A percentile compares a stretch with the other conserved stretches of the same genome.
These are phyloP conservation scores for Sphagnum contortum DNA, from an alignment of 225 moss, liverwort and hornwort genomes.

Conservation along the genomic window DNA sequence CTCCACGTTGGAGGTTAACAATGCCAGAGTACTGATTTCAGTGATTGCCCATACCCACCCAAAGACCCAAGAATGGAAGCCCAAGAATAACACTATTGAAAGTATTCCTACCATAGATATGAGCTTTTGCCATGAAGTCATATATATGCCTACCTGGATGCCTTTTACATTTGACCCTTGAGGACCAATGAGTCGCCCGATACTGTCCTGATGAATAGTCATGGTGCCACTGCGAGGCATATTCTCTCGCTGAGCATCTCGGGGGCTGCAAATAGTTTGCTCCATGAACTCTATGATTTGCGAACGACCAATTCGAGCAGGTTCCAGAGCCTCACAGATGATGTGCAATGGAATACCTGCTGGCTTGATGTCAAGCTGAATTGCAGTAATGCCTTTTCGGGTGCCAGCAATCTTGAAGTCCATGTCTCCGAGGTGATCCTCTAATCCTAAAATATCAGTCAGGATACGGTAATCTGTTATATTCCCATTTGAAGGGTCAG, in stretches of 20 bases:
- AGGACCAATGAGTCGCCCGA: constrained; percentile 88
- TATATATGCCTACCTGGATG: constrained; percentile 43
- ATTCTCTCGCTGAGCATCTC: constrained; percentile 62
- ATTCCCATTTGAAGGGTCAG: constrained; percentile 43
- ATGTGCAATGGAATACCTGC: constrained; percentile 78
- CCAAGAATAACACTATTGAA: too few species aligned
- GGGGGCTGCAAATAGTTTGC: constrained; percentile 51
- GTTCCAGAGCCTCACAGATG: constrained; percentile 74
- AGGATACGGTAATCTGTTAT: constrained; percentile 72
- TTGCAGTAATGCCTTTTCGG: constrained; percentile 76
- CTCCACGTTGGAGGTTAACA: too few species aligned
- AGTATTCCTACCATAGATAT: too few species aligned
- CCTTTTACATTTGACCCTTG: constrained; percentile 75
- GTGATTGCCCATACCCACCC: too few species aligned
- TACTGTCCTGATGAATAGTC: constrained; percentile 64
- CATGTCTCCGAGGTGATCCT: constrained; percentile 97
- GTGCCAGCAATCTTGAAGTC: constrained; percentile 98
- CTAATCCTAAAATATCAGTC: constrained; percentile 89
- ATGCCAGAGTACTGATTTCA: too few species aligned
- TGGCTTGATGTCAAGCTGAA: constrained; percentile 97
- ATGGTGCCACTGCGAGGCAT: constrained; percentile 74
- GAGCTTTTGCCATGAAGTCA: too few species aligned
- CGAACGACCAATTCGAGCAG: constrained; percentile 57
- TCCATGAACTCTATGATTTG: constrained; percentile 82
- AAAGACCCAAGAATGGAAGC: too few species aligned